Evolutionary conservation across 345 rosid species (phyloP), one percentile per base, ranked within the genome.

Genomic region (Acer campestre): DNA sequence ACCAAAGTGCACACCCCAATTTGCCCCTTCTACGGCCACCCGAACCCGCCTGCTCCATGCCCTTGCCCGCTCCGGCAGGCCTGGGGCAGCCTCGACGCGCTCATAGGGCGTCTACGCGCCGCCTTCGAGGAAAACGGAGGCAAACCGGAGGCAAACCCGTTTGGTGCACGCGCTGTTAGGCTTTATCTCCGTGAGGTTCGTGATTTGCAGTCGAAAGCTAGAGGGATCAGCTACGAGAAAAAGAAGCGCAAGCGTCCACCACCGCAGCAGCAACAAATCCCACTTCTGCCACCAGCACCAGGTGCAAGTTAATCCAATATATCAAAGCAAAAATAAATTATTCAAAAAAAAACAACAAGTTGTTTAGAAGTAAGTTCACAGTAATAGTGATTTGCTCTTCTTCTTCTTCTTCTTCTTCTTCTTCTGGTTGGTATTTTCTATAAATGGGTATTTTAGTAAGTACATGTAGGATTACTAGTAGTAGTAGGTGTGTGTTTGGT

Each of bases 11-110:
- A 90, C 86, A 80, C 86, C 55, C 86, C 83, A 25, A 70, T 83
- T 56, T 90, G 93, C 82, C 93, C 88, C 40, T 90, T 90, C 83
- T 90, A 84, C 44, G 93, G 93, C 10, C 90, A 86, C 49, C 93
- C 92, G 0, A 88, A 82, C 71, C 93, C 93, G 0, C 93, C 93
- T 0, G 90, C 89, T 3, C 93, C 93, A 12, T 90, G 93, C 79
- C 93, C 92, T 9, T 90, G 93, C 85, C 93, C 93, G 0, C 88
- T 90, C 18, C 87, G 92, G 62, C 93, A 90, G 77, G 93, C 93
- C 9, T 90, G 93, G 93, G 93, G 93, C 61, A 90, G 93, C 83
- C 92, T 90, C 16, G 93, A 90, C 31, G 92, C 93, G 40, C 92
- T 90, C 80, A 79, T 90, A 27, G 93, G 93, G 4, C 86, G 93